Percentiles rank a stretch among this genome's conserved stretches.
Evolutionary conservation across 345 rosid genomes (phyloP).

Genomic region (Corchorus capsularis): DNA sequence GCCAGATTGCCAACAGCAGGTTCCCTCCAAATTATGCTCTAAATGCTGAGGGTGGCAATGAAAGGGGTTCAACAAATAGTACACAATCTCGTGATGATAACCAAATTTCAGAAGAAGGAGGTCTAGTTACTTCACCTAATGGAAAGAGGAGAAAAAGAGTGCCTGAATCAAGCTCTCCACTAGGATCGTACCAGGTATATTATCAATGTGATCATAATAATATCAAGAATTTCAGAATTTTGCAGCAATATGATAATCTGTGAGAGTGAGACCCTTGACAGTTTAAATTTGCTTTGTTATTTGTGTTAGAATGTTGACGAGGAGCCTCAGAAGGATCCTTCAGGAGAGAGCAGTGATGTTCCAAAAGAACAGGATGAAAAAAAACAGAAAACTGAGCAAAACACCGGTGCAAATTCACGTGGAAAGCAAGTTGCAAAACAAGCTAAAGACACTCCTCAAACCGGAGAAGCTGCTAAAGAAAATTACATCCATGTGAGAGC

Average conservation of each 20-base stretch:
- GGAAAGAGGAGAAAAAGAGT: conserved; percentile 63
- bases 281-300: conserved; percentile 15
- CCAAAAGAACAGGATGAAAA: conserved; percentile 57
- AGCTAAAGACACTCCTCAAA: conserved; percentile 59
- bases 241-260: conserved; percentile 4
- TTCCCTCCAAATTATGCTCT: conserved; percentile 43
- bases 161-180: conserved; percentile 40
- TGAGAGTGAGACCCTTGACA: neutral
- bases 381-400: conserved; percentile 58
- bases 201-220: conserved; percentile 9
- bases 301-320: conserved; percentile 51
- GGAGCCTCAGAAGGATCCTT: conserved; percentile 49
- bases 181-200: conserved; percentile 61
- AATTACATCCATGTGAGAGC: conserved; percentile 93
- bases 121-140: conserved; percentile 44
- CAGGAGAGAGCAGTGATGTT: conserved; percentile 41
- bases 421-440: conserved; percentile 56
- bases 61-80: conserved; percentile 39
- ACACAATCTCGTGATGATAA: conserved; percentile 45
- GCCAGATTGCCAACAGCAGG: conserved; percentile 35
- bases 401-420: conserved; percentile 37
- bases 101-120: conserved; percentile 53
- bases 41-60: conserved; percentile 44
- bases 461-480: conserved; percentile 73
- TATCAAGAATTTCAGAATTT: conserved; percentile 9